Evolutionary conservation across 1,284 basidiomycete species (phyloP).

Genomic region (Fomitopsis palustris): DNA sequence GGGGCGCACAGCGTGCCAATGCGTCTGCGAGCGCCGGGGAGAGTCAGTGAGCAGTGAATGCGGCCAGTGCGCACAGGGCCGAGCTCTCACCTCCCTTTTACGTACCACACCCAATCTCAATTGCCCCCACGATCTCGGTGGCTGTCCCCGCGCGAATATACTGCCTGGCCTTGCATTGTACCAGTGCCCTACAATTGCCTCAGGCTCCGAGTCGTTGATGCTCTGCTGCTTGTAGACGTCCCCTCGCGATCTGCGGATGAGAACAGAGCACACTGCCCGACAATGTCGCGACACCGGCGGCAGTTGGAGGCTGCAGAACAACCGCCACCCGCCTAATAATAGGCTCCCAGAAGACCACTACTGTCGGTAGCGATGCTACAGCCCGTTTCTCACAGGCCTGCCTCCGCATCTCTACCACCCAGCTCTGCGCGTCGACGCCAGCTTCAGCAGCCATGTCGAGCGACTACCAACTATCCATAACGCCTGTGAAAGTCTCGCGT

Average conservation of each 20-base stretch:
- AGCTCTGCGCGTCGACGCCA: not conserved
- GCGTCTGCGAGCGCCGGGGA: constrained; percentile 1
- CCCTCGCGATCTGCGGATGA: not conserved
- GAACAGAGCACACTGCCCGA: not conserved
- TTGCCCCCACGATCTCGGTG: not conserved
- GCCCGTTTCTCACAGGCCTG: constrained; percentile 3
- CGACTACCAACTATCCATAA: constrained; percentile 17
- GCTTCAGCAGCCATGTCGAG: constrained; percentile 11
- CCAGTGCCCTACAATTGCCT: not conserved
- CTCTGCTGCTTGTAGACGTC: not conserved
- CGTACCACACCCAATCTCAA: not conserved
- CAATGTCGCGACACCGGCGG: not conserved
- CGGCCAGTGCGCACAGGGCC: not conserved
- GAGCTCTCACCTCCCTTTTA: not conserved
- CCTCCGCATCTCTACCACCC: not conserved
- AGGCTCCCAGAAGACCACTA: not conserved
- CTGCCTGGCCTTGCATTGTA: not conserved
- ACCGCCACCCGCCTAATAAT: constrained; percentile 2
- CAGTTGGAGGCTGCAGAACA: not conserved
- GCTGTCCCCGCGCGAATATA: not conserved
- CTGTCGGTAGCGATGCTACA: constrained; percentile 1
- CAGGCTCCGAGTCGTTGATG: too few relatives aligned
- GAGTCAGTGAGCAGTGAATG: not conserved
- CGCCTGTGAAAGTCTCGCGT: constrained; percentile 21
- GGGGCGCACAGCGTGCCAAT: not conserved